Evolutionary conservation across 805 yeast species (phyloP).

Genomic region (Candida parachauliodes): DNA sequence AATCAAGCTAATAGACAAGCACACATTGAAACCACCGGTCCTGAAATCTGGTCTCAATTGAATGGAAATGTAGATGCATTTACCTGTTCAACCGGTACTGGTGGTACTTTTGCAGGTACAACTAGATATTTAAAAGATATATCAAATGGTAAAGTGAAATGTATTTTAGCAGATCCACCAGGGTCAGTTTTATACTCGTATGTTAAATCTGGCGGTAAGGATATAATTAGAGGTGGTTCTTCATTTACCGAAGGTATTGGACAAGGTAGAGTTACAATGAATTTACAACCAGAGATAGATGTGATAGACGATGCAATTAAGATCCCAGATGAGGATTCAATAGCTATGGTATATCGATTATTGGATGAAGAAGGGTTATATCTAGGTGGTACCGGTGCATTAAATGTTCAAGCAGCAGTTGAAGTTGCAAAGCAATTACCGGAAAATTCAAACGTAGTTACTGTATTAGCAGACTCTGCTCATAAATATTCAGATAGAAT

Average conservation of each 20-base stretch:
- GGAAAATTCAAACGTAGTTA: conserved; percentile 76
- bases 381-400: conserved; percentile 86
- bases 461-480: conserved; percentile 86
- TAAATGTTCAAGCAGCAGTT: conserved; percentile 87
- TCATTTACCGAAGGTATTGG: conserved; percentile 97
- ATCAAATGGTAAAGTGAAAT: conserved; percentile 56
- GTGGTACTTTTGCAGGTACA: conserved; percentile 87
- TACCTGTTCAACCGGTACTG: conserved; percentile 90
- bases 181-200: conserved; percentile 83
- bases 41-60: conserved; percentile 86
- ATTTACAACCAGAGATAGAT: conserved; percentile 68
- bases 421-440: conserved; percentile 74
- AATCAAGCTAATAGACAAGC: conserved; percentile 85
- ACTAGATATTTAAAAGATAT: conserved; percentile 73
- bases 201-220: conserved; percentile 65
- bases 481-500: conserved; percentile 83
- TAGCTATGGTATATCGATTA: conserved; percentile 77
- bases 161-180: conserved; percentile 88
- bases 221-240: conserved; percentile 69
- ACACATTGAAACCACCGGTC: conserved; percentile 87
- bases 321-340: conserved; percentile 76
- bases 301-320: conserved; percentile 76
- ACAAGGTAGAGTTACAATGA: conserved; percentile 87
- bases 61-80: conserved; percentile 77
- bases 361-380: conserved; percentile 88